Evolutionary conservation across 139 green algal genomes (phyloP).

Genomic region (Nannochloris sp.): DNA sequence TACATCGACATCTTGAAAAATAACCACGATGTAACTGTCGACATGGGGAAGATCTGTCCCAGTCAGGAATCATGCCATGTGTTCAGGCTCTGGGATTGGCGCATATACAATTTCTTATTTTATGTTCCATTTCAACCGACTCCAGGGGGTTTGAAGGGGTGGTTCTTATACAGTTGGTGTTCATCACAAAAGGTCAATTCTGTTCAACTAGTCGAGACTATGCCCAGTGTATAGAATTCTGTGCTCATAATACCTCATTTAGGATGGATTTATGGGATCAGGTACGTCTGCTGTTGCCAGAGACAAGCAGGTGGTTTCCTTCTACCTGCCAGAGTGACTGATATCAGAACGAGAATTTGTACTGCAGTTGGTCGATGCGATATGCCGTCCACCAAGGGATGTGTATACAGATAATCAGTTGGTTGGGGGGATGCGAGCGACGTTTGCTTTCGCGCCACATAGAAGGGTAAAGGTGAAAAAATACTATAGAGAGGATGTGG

Average conservation of each 20-base stretch:
- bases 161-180: too few relatives aligned
- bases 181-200: too few relatives aligned
- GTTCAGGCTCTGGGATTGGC: too few relatives aligned
- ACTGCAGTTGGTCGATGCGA: conserved; percentile 46
- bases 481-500: conserved; percentile 28
- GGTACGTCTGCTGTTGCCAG: background rate
- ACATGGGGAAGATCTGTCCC: too few relatives aligned
- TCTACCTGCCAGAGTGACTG: background rate
- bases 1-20: too few relatives aligned
- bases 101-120: too few relatives aligned
- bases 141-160: too few relatives aligned
- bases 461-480: conserved; percentile 9
- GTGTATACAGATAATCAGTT: conserved; percentile 44
- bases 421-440: conserved; percentile 32
- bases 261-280: conserved; percentile 3
- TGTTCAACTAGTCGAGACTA: too few relatives aligned
- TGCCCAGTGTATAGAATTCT: background rate
- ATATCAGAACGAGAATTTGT: background rate
- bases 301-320: background rate
- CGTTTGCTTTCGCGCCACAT: conserved; percentile 32
- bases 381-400: conserved; percentile 72
- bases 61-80: too few relatives aligned
- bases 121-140: too few relatives aligned
- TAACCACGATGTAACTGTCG: too few relatives aligned
- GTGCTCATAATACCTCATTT: background rate